Conservation (phyloP, 495 filamentous ascomycete species). For the Hypoxylon crocopeplum region DNA sequence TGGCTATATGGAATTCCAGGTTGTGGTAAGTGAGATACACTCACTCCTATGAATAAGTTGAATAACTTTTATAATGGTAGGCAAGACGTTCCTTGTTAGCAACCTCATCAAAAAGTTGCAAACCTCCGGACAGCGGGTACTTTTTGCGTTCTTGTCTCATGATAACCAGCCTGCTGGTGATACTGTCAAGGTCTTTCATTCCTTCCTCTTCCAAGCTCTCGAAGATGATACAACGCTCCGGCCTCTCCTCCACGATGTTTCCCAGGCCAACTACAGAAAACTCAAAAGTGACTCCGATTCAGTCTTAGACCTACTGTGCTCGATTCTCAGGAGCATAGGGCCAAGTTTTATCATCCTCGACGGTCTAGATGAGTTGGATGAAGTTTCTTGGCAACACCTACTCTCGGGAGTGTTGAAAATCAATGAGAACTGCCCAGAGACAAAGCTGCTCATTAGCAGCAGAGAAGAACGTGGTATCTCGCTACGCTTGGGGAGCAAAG, state of each 20-base stretch:
- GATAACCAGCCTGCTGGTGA: slow-evolving; percentile 11
- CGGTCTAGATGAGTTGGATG: slow-evolving; percentile 20
- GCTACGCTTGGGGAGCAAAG: background rate
- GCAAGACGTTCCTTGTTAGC: slow-evolving; percentile 17
- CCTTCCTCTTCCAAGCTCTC: slow-evolving; percentile 21
- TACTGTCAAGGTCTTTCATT: slow-evolving; percentile 16
- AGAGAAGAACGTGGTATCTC: slow-evolving; percentile 18
- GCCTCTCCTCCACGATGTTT: slow-evolving; percentile 2
- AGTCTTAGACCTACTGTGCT: slow-evolving; percentile 12
- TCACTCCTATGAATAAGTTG: background rate
- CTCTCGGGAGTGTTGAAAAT: slow-evolving; percentile 10
- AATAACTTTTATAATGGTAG: too few relatives aligned
- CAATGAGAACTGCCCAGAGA: slow-evolving; percentile 14
- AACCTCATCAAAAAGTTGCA: slow-evolving; percentile 15
- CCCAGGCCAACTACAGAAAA: slow-evolving; percentile 8
- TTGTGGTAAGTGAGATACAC: slow-evolving; percentile 13
- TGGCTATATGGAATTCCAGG: slow-evolving; percentile 28
- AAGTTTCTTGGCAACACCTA: slow-evolving; percentile 7
- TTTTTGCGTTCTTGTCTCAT: slow-evolving; percentile 21
- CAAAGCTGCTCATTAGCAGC: slow-evolving; percentile 23
- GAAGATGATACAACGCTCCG: background rate
- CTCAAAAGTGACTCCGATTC: slow-evolving; percentile 15
- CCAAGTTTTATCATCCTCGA: slow-evolving; percentile 11
- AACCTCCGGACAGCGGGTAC: background rate
- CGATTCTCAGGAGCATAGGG: slow-evolving; percentile 7